Base-by-base conservation (phyloP, 352 stramenopile genomes). In the Pythium diclinum region DNA sequence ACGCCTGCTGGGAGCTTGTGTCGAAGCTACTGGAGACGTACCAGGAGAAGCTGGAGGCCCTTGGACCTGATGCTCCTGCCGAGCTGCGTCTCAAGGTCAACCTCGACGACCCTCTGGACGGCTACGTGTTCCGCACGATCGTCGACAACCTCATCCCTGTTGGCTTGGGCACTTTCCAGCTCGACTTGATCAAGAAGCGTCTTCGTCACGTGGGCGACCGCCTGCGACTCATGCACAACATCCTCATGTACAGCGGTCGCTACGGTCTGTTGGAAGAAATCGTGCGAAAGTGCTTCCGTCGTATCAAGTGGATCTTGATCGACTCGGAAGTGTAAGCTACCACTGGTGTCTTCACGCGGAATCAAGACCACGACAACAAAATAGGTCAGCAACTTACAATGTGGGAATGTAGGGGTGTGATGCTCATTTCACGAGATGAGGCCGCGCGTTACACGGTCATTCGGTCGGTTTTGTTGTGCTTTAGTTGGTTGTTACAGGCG, bases 221-320 rank as follows among this genome's bases (percentile, higher is more conserved):
- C 14, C 74, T 96, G 16, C 81, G 88, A 40, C 72, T 96, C 56
- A 94, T 94, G 80, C 86, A 94, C 70, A 96, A 96, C 74, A 71
- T 95, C 70, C 81, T 96, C 65, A 94, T 94, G 81, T 89, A 93
- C 74, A 92, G 83, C 52, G 84, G 85, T 30, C 85, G 89, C 42
- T 95, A 83, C 67, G 83, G 85, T 30, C 73, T 90, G 44, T 69
- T 96, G 34, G 85, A 95, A 61, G 86, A 95, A 63, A 94, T 96
- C 52, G 87, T 96, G 56, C 87, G 89, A 40, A 96, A 96, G 73
- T 94, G 85, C 78, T 96, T 95, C 75, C 85, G 85, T 61, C 87
- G 89, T 64, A 94, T 96, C 73, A 95, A 94, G 73, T 96, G 89
- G 87, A 96, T 96, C 73, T 76, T 96, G 32, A 94, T 94, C 65